Base-by-base conservation (phyloP, 148 eudicot species). In the Oxyria digyna region DNA sequence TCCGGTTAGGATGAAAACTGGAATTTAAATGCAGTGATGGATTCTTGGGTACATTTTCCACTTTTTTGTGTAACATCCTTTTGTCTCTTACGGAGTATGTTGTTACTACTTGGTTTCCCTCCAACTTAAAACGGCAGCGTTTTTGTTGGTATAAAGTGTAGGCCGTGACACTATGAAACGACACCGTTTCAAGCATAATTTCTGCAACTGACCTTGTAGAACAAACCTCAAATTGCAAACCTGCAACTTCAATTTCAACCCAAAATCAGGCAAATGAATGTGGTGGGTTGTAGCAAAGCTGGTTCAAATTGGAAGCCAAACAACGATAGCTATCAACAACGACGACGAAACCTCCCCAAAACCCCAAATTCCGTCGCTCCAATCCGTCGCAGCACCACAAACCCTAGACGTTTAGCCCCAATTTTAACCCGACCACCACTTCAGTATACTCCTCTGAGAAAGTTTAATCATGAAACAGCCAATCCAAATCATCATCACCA, bases 261-360 rank as follows among this genome's bases (percentile, higher is more conserved):
- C 8, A 38, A 5, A 38, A 38, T 3, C 7, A 38, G 9, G 9
- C 18, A 3, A 45, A 59, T 59, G 65, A 59, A 59, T 33, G 37
- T 31, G 10, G 35, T 29, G 20, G 65, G 65, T 27, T 59, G 65
- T 17, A 59, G 38, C 65, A 59, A 20, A 31, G 37, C 38, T 9
- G 37, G 20, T 59, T 59, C 65, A 59, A 59, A 59, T 66, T 66
- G 69, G 69, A 66, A 66, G 46, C 69, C 45, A 17, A 37, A 38
- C 69, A 41, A 8, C 69, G 37, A 1, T n/a, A 13, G 45, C 46
- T 20, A 18, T 42, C 42, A 38, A 66, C 45, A 26, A 15, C 69
- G 69, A 14, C 45, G 42, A 21, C 27, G 3, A 73, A 77, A 73
- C 73, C 76, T 69, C 64, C 33, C 73, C 45, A 69, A 77, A 77